Base-by-base conservation (phyloP, 768 basidiomycete genomes). In the Rhizopogon vinicolor region DNA sequence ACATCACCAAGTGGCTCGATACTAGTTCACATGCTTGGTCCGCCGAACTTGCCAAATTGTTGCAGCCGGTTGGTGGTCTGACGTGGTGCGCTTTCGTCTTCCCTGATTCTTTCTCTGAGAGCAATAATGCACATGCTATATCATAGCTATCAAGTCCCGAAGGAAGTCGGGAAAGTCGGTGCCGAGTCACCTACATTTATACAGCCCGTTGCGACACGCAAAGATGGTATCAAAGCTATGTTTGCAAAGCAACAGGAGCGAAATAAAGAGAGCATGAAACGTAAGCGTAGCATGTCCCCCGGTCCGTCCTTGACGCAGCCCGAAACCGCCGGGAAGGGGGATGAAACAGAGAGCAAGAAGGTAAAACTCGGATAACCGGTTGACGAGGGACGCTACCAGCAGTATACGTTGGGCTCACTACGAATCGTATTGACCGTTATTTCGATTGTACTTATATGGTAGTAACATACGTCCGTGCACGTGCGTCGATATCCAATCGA, bases 151-250 rank as follows among this genome's bases (percentile, higher is more conserved):
- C 83, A 82, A 55, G 95, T 97, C 0, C 91, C 91, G 0, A 83
- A 82, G 60, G 95, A 97, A 74, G 85, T 97, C 0, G 95, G 94
- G 0, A 95, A 89, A 70, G 89, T 98, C 3, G 91, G 92, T 7
- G 84, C 75, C 7, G 89, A 98, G 63, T 93, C 89, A 1, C 71
- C 89, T 0, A 79, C 84, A 0, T 97, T 90, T 67, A 85, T 97
- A 52, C 78, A 91, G 62, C 93, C 95, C 0, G 72, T 97, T 18
- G 74, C 84, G 8, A 75, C 79, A 44, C 82, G 94, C 19, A 88
- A 88, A 63, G 94, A 95, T 62, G 93, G 94, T 7, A 96, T 93
- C 51, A 77, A 86, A 63, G 85, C 88, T 8, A 83, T 92, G 81
- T 93, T 93, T 59, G 77, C 82, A 1, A 87, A 83, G 59, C 90